Evolutionary conservation across 2,329 filamentous ascomycete species (phyloP).

Genomic region (Tolypocladium amazonense): DNA sequence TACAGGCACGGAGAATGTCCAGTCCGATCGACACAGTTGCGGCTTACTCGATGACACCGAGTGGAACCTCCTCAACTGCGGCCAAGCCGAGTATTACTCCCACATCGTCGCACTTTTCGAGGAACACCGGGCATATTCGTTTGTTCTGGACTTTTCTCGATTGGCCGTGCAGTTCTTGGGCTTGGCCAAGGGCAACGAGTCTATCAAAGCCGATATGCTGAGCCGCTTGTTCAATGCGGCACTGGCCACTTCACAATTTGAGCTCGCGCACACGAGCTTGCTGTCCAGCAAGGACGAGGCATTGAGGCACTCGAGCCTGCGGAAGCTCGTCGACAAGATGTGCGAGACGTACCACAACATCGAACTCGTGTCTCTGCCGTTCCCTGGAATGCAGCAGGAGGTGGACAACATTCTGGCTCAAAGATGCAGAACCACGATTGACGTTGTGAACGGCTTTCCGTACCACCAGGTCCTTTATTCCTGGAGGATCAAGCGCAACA

Average conservation of each 20-base stretch:
- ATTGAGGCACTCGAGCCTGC: constrained; percentile 62
- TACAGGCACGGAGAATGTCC: constrained; percentile 34
- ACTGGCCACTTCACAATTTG: constrained; percentile 67
- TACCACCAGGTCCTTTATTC: constrained; percentile 88
- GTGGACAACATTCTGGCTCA: constrained; percentile 70
- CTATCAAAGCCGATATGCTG: constrained; percentile 60
- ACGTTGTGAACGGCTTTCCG: constrained; percentile 58
- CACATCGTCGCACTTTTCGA: constrained; percentile 81
- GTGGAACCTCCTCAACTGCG: constrained; percentile 57
- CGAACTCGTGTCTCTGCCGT: constrained; percentile 65
- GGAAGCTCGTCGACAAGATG: constrained; percentile 59
- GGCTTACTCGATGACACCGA: constrained; percentile 69
- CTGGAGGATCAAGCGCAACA: constrained; percentile 72
- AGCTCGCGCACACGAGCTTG: constrained; percentile 72
- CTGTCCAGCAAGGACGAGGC: constrained; percentile 60
- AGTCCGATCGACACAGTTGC: constrained; percentile 43
- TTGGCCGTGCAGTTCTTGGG: constrained; percentile 57
- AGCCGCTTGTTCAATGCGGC: constrained; percentile 77
- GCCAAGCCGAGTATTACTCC: constrained; percentile 73
- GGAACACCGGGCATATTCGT: constrained; percentile 62
- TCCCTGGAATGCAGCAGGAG: constrained; percentile 63
- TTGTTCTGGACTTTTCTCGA: constrained; percentile 74
- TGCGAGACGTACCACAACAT: constrained; percentile 54
- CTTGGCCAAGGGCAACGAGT: constrained; percentile 13
- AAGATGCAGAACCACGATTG: constrained; percentile 58